A percentile compares a stretch with the other conserved stretches of the same genome.
phyloP scores from a whole-genome alignment of 805 yeast genomes.

The Wickerhamomyces sydowiorum region DNA sequence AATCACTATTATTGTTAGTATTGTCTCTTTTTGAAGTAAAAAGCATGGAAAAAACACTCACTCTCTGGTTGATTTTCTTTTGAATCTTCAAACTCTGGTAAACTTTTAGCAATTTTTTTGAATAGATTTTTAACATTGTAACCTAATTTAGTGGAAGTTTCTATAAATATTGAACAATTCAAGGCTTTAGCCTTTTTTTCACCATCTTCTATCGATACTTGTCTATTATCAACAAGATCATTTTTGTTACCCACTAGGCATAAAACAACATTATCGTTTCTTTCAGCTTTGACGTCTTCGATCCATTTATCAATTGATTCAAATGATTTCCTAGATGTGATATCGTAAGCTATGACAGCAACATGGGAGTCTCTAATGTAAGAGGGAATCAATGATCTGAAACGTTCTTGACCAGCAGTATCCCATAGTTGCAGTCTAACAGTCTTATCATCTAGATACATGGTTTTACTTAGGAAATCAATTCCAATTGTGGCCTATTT shows the following conservation, averaged over 20 bases:
- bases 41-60: neutral
- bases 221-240: constrained; percentile 75
- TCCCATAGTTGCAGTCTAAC: constrained; percentile 96
- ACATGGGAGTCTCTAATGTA: constrained; percentile 95
- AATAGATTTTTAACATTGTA: constrained; percentile 87
- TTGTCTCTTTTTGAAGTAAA: neutral
- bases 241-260: constrained; percentile 91
- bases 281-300: constrained; percentile 88
- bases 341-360: constrained; percentile 95
- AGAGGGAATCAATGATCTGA: constrained; percentile 90
- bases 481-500: constrained; percentile 88
- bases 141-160: constrained; percentile 92
- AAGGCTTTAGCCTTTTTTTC: constrained; percentile 66
- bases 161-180: constrained; percentile 78
- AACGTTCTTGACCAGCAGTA: constrained; percentile 96
- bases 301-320: constrained; percentile 86
- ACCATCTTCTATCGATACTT: constrained; percentile 80
- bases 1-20: constrained; percentile 19
- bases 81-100: constrained; percentile 69
- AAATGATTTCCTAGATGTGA: constrained; percentile 81
- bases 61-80: constrained; percentile 19
- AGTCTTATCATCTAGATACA: constrained; percentile 94
- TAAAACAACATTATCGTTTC: constrained; percentile 85
- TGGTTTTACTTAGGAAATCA: constrained; percentile 88
- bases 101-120: constrained; percentile 82